Evolutionary conservation across 306 rosid species (phyloP), one percentile per base, ranked within the genome.

Genomic region (Cucurbita maxima): DNA sequence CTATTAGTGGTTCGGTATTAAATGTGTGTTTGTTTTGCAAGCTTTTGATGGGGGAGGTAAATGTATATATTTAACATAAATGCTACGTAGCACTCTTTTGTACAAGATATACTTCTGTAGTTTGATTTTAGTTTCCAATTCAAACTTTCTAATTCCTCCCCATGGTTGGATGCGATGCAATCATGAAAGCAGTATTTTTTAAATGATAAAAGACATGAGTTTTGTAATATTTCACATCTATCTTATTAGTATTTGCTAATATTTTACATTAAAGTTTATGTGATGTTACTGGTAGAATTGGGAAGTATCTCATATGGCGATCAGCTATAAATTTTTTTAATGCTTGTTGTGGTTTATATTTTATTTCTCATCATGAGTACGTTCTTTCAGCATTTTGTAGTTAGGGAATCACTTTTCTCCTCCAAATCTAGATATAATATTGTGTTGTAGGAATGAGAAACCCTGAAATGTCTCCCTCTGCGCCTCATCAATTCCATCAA

Each of bases 361-460:
- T 67, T 6, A 7, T 67, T 45, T 10, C 18, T 3, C 56, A 19
- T 44, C 72, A 7, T 3, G 3, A 3, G 18, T 11, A 45, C 10
- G 52, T 44, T 41, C 48, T 43, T 19, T 67, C 36, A 19, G 12
- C 71, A 5, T 41, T 16, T 41, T 9, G 40, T 45, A 19, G 40
- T 45, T 67, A 13, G 38, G 11, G 56, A 61, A 50, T 77, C 75
- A 19, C 53, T 66, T 73, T 79, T 74, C 40, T 44, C 19, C 76
- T 79, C 79, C 70, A 55, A 57, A 37, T 75, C 63, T 66, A 79
- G 48, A 51, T 52, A 52, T 52, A 16, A 52, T 47, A 20, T 47
- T 44, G 57, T 68, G 73, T 76, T 78, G 83, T 82, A 85, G 96
- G 77, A 79, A 70, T 83, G 61, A 71, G 80, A 78, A 81, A 84